Percentiles rank a stretch among this genome's conserved stretches.
Evolutionary conservation across 371 early-diverging fungal species (phyloP).

Genomic region (Mortierella sp.): DNA sequence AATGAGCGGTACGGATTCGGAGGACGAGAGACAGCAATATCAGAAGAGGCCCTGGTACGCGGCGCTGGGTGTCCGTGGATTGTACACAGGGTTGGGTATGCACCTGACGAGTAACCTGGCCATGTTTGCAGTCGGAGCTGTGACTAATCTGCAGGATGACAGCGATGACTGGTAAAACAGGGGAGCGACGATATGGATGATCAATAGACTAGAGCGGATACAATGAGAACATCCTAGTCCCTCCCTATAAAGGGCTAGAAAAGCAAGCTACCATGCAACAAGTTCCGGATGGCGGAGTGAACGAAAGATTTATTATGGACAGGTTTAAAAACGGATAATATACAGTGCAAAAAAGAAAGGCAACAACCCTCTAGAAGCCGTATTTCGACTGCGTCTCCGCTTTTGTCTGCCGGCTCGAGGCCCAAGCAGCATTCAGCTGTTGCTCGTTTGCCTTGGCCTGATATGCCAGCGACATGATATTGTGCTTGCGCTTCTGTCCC

Average conservation of each 20-base stretch:
- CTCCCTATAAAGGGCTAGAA: too few species aligned
- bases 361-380: slow-evolving; percentile 58
- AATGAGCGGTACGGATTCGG: slow-evolving; percentile 13
- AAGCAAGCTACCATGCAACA: too few species aligned
- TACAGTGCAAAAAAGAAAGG: slow-evolving; percentile 5
- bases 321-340: too few species aligned
- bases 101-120: slow-evolving; percentile 72
- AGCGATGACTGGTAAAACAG: slow-evolving; percentile 41
- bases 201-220: background rate
- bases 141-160: slow-evolving; percentile 67
- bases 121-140: slow-evolving; percentile 66
- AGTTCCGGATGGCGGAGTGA: too few species aligned
- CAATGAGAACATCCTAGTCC: too few species aligned
- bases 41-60: slow-evolving; percentile 53
- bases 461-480: slow-evolving; percentile 81
- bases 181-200: background rate
- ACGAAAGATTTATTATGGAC: too few species aligned
- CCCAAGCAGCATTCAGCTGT: slow-evolving; percentile 72
- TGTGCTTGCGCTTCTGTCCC: slow-evolving; percentile 78
- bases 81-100: slow-evolving; percentile 84
- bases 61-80: slow-evolving; percentile 75
- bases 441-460: slow-evolving; percentile 77
- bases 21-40: slow-evolving; percentile 13
- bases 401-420: slow-evolving; percentile 70
- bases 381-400: slow-evolving; percentile 79